These are phyloP conservation scores for Peronosclerospora sorghi DNA, from an alignment of 352 stramenopile species.

Conservation along the genomic window DNA sequence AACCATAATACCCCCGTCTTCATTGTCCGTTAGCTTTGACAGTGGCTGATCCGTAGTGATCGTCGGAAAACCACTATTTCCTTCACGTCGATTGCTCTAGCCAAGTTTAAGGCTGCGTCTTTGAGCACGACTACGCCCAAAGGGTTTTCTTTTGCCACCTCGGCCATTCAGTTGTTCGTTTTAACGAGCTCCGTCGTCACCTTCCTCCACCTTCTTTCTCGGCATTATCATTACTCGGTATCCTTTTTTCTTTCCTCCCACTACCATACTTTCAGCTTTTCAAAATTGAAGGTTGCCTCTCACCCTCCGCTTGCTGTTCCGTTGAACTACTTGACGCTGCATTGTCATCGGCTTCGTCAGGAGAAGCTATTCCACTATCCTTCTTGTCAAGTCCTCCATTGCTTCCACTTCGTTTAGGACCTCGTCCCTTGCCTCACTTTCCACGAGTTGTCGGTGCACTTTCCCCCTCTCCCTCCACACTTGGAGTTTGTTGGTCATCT, in stretches of 20 bases:
- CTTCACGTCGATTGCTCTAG: constrained; percentile 9
- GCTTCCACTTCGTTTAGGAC: constrained; percentile 19
- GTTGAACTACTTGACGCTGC: constrained; percentile 9
- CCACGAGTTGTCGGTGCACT: constrained; percentile 16
- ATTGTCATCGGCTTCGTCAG: no score
- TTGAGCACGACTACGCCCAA: no score
- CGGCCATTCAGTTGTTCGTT: constrained; percentile 11
- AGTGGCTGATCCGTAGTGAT: constrained; percentile 2
- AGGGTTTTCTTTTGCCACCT: constrained; percentile 12
- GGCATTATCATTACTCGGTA: no score
- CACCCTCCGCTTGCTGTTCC: constrained; percentile 13
- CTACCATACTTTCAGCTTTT: constrained; percentile 11
- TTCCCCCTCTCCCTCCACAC: constrained; percentile 1
- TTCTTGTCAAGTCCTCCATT: constrained; percentile 19
- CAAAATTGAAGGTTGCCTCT: neutral
- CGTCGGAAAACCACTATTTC: neutral
- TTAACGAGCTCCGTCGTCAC: constrained; percentile 8
- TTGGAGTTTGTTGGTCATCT: constrained; percentile 7
- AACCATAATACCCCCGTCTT: neutral
- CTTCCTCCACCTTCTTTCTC: constrained; percentile 7
- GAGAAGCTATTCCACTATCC: constrained; percentile 6
- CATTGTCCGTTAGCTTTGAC: constrained; percentile 3
- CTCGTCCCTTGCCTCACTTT: no score
- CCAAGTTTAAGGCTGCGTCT: constrained; percentile 11
- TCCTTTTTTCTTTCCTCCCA: constrained; percentile 15